Percentiles rank a stretch among this genome's conserved stretches.
Evolutionary conservation across 164 flowering plant species (phyloP).

Genomic region (Sedum album): DNA sequence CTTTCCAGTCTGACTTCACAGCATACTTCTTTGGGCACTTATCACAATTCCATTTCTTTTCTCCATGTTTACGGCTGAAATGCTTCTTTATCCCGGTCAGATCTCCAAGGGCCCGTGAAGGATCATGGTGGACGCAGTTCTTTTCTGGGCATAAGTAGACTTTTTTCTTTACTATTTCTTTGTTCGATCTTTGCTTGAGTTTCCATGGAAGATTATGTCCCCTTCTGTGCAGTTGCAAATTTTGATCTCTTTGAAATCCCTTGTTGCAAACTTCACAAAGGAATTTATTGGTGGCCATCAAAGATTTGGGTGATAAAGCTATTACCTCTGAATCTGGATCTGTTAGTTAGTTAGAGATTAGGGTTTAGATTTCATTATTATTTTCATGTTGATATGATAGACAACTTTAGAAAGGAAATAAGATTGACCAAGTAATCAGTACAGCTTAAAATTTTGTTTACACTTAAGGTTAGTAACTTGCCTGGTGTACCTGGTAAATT

Average conservation of each 20-base stretch:
- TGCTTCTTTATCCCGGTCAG: constrained; percentile 78
- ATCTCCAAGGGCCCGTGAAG: constrained; percentile 67
- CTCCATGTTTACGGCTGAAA: constrained; percentile 68
- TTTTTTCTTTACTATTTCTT: constrained; percentile 44
- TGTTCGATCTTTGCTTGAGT: constrained; percentile 41
- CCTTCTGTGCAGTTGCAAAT: constrained; percentile 55
- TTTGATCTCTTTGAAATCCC: constrained; percentile 79
- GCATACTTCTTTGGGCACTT: constrained; percentile 75
- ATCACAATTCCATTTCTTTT: constrained; percentile 80
- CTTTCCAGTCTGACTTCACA: constrained; percentile 83
- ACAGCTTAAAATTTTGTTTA: no score
- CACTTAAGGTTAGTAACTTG: constrained; percentile 12
- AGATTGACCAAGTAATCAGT: background rate
- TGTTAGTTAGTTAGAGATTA: constrained; percentile 18
- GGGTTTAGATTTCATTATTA: background rate
- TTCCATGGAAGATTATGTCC: constrained; percentile 73
- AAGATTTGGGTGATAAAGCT: constrained; percentile 56
- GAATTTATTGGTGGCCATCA: constrained; percentile 69
- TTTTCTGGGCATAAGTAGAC: constrained; percentile 75
- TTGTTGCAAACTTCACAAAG: constrained; percentile 70
- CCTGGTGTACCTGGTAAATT: constrained; percentile 77
- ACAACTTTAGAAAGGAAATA: background rate
- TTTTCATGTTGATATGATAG: background rate
- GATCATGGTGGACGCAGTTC: constrained; percentile 64
- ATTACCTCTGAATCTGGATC: constrained; percentile 80